A percentile compares a stretch with the other conserved stretches of the same genome.
Conservation (phyloP, 495 filamentous ascomycete genomes). For the Penicillium riverlandense region DNA sequence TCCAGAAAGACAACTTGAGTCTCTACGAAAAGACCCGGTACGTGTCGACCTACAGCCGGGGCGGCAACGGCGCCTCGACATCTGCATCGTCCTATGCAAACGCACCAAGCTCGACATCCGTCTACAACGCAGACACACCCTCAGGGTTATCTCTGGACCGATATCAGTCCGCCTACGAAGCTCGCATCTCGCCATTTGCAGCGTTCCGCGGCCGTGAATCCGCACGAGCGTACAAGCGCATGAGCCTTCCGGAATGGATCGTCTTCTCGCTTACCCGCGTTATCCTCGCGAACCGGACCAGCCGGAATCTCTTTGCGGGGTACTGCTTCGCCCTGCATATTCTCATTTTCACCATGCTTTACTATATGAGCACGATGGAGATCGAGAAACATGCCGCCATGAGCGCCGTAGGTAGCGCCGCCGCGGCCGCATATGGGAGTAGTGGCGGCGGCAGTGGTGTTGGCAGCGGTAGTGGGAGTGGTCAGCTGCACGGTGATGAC, state of each 20-base stretch:
- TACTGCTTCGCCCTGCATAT: constrained; percentile 89
- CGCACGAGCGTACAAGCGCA: constrained; percentile 85
- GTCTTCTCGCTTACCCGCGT: constrained; percentile 88
- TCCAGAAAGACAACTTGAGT: constrained; percentile 94
- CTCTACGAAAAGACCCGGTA: constrained; percentile 98
- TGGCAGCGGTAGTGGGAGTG: constrained; percentile 26
- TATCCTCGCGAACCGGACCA: constrained; percentile 82
- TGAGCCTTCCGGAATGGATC: constrained; percentile 83
- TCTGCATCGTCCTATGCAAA: constrained; percentile 63
- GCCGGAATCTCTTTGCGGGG: constrained; percentile 88
- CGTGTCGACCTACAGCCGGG: constrained; percentile 80
- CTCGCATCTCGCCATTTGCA: constrained; percentile 90
- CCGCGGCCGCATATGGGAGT: constrained; percentile 34
- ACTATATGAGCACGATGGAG: constrained; percentile 66
- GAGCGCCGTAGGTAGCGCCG: constrained; percentile 34
- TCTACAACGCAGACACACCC: constrained; percentile 52
- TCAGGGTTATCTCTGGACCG: constrained; percentile 69
- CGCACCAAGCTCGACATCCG: constrained; percentile 67
- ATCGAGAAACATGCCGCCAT: constrained; percentile 48
- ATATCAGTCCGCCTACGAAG: constrained; percentile 90
- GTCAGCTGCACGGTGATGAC: constrained; percentile 44
- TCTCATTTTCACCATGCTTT: constrained; percentile 78
- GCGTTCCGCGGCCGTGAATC: constrained; percentile 90
- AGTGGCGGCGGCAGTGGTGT: constrained; percentile 19
- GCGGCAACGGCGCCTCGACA: constrained; percentile 50